Base-by-base conservation (phyloP, 495 filamentous ascomycete genomes). In the Poronia punctata region DNA sequence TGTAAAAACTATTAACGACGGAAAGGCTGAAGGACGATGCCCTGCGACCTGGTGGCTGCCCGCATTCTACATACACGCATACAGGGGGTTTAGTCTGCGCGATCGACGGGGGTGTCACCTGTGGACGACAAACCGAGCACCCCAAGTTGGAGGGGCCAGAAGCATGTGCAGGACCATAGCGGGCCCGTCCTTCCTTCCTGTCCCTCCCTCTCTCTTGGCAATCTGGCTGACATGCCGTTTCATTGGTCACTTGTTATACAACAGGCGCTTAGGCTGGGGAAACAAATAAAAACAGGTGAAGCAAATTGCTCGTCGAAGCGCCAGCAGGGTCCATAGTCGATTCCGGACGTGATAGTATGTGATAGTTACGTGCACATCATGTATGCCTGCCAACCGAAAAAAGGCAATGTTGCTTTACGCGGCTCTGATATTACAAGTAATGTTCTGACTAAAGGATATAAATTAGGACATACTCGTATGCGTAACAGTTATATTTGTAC, bases 231-330 rank as follows among this genome's bases (percentile, higher is more conserved):
- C 41, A 43, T 42, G 50, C 17, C 24, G 21, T 29, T 11, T 53
- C 38, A 50, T 53, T 50, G 50, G 46, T 30, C 11, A n/a, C n/a
- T n/a, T n/a, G 38, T 7, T 33, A 33, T 10, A 25, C 29, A 39
- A 25, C 43, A 49, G 46, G 50, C 50, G 46, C 46, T 50, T 50
- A 35, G 35, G 25, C 46, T 50, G 45, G 46, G 46, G 38, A 53
- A 52, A 49, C 46, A 40, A n/a, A n/a, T n/a, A n/a, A n/a, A n/a
- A n/a, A n/a, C n/a, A 46, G 41, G 35, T 46, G 45, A 53, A 50
- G 45, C 25, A 49, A 35, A 46, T 20, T 25, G 38, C 14, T 43
- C 42, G 28, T 46, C 41, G 38, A 53, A 50, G 42, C 50, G 50
- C 50, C 50, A n/a, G n/a, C n/a, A n/a, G n/a, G n/a, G n/a, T n/a